These are phyloP conservation scores for Nicotiana knightiana DNA, from an alignment of 257 asterid species.

Conservation along the genomic window DNA sequence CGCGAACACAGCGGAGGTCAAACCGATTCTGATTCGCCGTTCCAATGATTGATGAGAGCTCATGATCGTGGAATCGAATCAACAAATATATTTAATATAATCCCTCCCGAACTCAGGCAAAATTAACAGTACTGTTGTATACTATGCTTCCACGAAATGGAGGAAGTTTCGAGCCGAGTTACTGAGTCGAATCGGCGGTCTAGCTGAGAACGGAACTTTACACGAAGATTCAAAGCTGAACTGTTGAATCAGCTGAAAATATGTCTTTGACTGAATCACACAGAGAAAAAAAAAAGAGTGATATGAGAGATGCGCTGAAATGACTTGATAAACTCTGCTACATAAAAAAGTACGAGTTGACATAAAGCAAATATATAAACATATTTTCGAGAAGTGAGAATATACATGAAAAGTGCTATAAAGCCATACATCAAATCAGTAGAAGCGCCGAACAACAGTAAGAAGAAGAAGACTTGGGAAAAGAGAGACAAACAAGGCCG, in stretches of 20 bases:
- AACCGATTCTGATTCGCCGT: background rate
- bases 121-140: background rate
- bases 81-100: background rate
- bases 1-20: background rate
- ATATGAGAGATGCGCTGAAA: background rate
- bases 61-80: background rate
- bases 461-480: background rate
- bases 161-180: background rate
- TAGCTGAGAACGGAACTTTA: background rate
- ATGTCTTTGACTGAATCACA: background rate
- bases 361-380: slow-evolving; percentile 3
- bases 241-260: background rate
- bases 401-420: background rate
- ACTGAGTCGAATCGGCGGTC: background rate
- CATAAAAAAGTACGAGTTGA: background rate
- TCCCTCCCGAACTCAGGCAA: background rate
- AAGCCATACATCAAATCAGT: background rate
- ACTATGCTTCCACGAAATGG: background rate
- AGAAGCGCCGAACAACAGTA: background rate
- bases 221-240: background rate
- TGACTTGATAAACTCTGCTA: background rate
- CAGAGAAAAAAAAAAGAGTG: background rate
- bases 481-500: background rate
- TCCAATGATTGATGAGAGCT: background rate
- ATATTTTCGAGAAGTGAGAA: background rate